Base-by-base conservation (phyloP, 768 basidiomycete species). In the Antrodiella citrinella region DNA sequence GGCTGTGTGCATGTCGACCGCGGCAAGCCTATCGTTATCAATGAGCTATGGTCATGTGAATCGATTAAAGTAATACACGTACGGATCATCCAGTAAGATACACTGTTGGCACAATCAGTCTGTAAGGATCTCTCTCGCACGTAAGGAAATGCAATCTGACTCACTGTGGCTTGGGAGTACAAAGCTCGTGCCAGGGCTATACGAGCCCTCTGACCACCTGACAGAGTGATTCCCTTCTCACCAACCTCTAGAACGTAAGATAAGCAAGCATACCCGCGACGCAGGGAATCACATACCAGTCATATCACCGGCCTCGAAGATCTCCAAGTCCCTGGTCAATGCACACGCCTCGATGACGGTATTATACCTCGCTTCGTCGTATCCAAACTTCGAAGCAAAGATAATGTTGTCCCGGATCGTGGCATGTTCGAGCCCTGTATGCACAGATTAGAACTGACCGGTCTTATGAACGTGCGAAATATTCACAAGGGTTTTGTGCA, bases 351-450 rank as follows among this genome's bases (percentile, higher is more conserved):
- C 77, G 10, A 93, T 61, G 18, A 88, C 84, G 1, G 69, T 62
- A 18, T 78, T 66, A 61, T 91, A 91, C 4, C 89, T 73, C n/a
- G 64, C 63, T 52, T 74, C 71, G 57, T 88, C 75, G 59, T 74
- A 82, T 2, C 79, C 79, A 55, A 69, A 72, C 2, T 72, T 65
- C 1, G 78, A 73, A 1, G 82, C 81, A 65, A 90, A 94, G 12
- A 87, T 63, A 54, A 94, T 86, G 60, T 91, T 90, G 50, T 89
- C 87, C 19, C 78, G 72, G 51, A 92, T 88, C 0, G 86, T 86
- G 1, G 84, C 86, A 61, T 89, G 84, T 60, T 87, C 82, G 5
- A 90, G 73, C 84, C 84, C 86, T 71, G 44, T 41, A 52, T 48
- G 45, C 59, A 62, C 58, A 48, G 60, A 63, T n/a, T n/a, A n/a